A percentile compares a stretch with the other conserved stretches of the same genome.
These are phyloP conservation scores for Beauveria asiatica DNA, from an alignment of 2,329 filamentous ascomycete genomes.

Conservation along the genomic window DNA sequence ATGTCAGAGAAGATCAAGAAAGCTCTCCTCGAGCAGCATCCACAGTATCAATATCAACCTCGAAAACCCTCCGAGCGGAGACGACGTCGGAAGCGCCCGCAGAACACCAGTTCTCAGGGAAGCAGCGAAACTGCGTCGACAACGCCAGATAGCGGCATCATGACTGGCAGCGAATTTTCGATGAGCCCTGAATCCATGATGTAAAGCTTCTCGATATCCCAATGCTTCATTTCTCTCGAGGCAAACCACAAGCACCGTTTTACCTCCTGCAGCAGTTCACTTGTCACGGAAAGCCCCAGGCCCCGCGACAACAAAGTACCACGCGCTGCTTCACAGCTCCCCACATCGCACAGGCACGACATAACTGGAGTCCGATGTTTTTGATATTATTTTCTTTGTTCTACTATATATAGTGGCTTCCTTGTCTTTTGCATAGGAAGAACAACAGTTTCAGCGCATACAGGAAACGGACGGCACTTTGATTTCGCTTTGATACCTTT, in stretches of 20 bases:
- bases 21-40: constrained; percentile 22
- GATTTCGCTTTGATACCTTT: neutral
- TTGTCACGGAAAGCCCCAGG: neutral
- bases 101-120: neutral
- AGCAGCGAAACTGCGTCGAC: constrained; percentile 2
- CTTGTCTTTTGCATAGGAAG: neutral
- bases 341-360: neutral
- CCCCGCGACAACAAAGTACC: neutral
- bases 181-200: neutral
- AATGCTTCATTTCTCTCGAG: neutral
- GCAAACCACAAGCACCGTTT: neutral
- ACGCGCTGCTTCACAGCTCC: neutral
- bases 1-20: constrained; percentile 24
- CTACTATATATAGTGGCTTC: neutral
- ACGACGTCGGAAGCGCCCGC: constrained; percentile 13
- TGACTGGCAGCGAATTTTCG: neutral
- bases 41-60: constrained; percentile 31
- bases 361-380: neutral
- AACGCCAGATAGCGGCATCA: constrained; percentile 10
- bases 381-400: neutral
- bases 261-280: neutral
- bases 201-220: neutral
- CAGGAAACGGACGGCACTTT: neutral
- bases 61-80: constrained; percentile 23
- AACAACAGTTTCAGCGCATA: neutral